A percentile compares a stretch with the other conserved stretches of the same genome.
phyloP scores from a whole-genome alignment of 2,329 filamentous ascomycete species.

The Pseudogymnoascus sp. region DNA sequence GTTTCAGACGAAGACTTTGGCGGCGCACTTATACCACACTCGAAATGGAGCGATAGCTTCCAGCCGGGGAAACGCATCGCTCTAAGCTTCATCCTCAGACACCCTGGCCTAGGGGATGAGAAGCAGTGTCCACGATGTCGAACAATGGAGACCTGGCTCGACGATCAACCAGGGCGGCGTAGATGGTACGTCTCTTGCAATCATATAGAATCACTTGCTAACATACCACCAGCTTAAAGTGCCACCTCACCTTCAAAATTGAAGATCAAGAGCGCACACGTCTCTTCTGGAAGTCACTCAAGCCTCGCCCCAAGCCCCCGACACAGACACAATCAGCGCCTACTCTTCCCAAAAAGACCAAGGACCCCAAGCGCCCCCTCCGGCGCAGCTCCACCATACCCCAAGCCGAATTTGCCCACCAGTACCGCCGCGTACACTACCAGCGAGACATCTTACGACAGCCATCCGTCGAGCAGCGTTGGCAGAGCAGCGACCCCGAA shows the following conservation, averaged over 20 bases:
- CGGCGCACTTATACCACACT: background rate
- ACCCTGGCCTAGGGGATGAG: background rate
- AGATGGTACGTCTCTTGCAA: background rate
- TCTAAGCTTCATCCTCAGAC: background rate
- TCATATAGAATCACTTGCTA: background rate
- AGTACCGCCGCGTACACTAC: background rate
- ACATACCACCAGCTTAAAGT: background rate
- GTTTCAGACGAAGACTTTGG: background rate
- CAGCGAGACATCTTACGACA: background rate
- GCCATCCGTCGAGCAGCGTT: background rate
- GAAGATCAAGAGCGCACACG: background rate
- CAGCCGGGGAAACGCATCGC: background rate
- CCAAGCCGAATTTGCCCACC: background rate
- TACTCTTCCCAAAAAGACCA: background rate
- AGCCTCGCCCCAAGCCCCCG: background rate
- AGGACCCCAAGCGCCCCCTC: background rate
- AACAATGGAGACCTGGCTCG: background rate
- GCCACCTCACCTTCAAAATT: background rate
- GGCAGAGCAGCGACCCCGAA: constrained; percentile 2
- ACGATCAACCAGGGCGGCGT: background rate
- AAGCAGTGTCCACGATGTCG: background rate
- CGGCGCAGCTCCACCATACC: background rate
- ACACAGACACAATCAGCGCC: background rate
- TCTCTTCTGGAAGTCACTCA: background rate
- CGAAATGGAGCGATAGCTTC: background rate